A percentile compares a stretch with the other conserved stretches of the same genome.
Conservation (phyloP, 2,329 filamentous ascomycete species). For the Canariomyces notabilis region DNA sequence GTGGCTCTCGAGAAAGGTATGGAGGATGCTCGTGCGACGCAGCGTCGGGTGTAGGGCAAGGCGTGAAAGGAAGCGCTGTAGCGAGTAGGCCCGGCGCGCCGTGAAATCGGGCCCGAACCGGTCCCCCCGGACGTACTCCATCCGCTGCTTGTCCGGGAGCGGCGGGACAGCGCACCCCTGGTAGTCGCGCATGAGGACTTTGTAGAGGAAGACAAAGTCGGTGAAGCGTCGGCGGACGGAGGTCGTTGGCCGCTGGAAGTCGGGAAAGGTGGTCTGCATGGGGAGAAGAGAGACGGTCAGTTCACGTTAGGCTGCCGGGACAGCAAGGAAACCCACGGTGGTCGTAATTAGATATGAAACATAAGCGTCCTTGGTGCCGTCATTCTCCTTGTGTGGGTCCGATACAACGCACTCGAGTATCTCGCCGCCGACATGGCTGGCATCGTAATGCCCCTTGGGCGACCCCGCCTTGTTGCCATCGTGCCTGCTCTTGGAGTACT, state of each 20-base stretch:
- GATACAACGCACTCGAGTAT: conserved; percentile 78
- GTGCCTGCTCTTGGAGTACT: conserved; percentile 37
- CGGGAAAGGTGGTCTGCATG: conserved; percentile 80
- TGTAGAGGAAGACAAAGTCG: conserved; percentile 96
- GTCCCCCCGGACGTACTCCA: conserved; percentile 96
- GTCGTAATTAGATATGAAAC: conserved; percentile 94
- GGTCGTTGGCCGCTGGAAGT: conserved; percentile 78
- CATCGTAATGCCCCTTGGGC: conserved; percentile 49
- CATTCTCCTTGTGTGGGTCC: conserved; percentile 86
- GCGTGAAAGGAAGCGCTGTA: conserved; percentile 85
- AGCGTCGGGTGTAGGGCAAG: conserved; percentile 84
- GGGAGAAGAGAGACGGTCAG: not conserved
- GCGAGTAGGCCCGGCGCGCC: conserved; percentile 76
- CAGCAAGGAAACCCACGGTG: conserved; percentile 50
- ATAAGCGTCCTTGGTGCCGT: conserved; percentile 94
- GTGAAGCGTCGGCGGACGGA: conserved; percentile 87
- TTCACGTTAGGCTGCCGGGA: conserved; percentile 5
- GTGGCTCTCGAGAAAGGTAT: conserved; percentile 83
- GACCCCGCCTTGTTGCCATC: conserved; percentile 39
- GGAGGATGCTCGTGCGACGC: conserved; percentile 73
- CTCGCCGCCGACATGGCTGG: conserved; percentile 61
- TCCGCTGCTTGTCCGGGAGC: conserved; percentile 96
- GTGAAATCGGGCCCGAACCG: conserved; percentile 94
- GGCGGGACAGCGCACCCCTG: conserved; percentile 90
- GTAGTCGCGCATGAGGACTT: conserved; percentile 80